Percentiles rank a stretch among this genome's conserved stretches.
Conservation (phyloP, 805 yeast genomes). For the Isabelozyma rhagii region DNA sequence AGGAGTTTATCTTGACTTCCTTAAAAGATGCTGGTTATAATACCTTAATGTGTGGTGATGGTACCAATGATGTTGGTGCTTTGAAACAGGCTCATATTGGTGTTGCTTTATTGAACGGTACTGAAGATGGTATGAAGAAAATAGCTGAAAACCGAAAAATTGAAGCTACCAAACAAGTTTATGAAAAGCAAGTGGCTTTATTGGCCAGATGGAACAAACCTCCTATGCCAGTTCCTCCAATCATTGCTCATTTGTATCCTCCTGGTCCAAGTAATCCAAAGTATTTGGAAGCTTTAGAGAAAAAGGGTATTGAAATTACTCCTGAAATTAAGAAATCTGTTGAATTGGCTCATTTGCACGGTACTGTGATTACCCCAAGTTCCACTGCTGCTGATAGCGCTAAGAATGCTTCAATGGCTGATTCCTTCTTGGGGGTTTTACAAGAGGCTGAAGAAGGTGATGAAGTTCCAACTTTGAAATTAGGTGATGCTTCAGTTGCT, state of each 20-base stretch:
- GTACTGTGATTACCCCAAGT: slow-evolving; percentile 11
- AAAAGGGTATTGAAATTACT: slow-evolving; percentile 75
- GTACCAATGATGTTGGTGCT: slow-evolving; percentile 99
- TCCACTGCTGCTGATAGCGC: slow-evolving; percentile 27
- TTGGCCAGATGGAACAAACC: slow-evolving; percentile 82
- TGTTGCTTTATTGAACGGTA: slow-evolving; percentile 95
- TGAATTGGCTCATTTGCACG: slow-evolving; percentile 45
- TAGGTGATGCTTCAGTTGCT: slow-evolving; percentile 98
- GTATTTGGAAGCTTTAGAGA: slow-evolving; percentile 80
- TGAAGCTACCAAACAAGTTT: slow-evolving; percentile 61
- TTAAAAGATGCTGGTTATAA: slow-evolving; percentile 86
- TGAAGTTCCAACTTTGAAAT: slow-evolving; percentile 89
- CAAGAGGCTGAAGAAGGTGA: slow-evolving; percentile 60
- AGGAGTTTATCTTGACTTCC: slow-evolving; percentile 82
- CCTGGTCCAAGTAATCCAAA: slow-evolving; percentile 92
- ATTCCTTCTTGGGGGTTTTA: slow-evolving; percentile 55
- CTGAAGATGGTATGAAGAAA: slow-evolving; percentile 89
- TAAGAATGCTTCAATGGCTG: slow-evolving; percentile 51
- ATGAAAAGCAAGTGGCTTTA: slow-evolving; percentile 79
- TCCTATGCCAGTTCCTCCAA: slow-evolving; percentile 75
- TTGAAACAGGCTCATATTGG: slow-evolving; percentile 98
- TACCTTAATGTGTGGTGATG: slow-evolving; percentile 99
- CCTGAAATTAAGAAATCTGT: slow-evolving; percentile 67
- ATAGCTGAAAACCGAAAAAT: slow-evolving; percentile 75
- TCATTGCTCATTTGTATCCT: slow-evolving; percentile 93